Base-by-base conservation (phyloP, 805 yeast genomes). In the Yamadazyma scolyti region DNA sequence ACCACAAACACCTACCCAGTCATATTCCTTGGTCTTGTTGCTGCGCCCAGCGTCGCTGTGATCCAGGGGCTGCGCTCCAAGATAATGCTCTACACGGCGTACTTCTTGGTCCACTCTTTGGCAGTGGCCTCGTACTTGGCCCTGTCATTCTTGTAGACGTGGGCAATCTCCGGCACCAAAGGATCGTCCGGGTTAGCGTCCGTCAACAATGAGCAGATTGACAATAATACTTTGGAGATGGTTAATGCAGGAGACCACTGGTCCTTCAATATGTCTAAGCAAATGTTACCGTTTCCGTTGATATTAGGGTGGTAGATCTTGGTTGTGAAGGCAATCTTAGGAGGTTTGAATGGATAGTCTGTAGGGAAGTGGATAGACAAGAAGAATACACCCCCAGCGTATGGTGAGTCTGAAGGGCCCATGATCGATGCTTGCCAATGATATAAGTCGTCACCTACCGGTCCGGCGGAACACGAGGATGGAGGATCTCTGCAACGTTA, bases 121-220 rank as follows among this genome's bases (percentile, higher is more conserved):
- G 98, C 98, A 35, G 95, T 88, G 45, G 95, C 86, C 67, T 93
- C 97, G 61, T 88, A 93, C 64, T 88, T 87, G 28, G 87, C 73
- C 58, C 93, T 76, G 67, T 93, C 97, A 47, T 88, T 86, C 71
- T 89, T 89, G 71, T 89, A 94, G 43, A 89, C 77, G 56, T 90
- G 95, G 30, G 97, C 97, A 52, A 93, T 93, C 65, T 93, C 98
- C 14, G 97, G 97, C 23, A 93, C 98, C 58, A 93, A 77, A 40
- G 98, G 98, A 71, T 93, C 98, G 59, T 93, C 98, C 22, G 97
- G 97, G 56, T 90, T 90, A 31, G 98, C 97, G 61, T 93, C 97
- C 18, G 97, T 90, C 55, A 93, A 76, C 61, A 93, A 70, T 10
- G 97, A 90, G 59, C 97, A 89, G 53, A 93, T 90, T 20, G 97